These are phyloP conservation scores for Fusarium sp. DNA, from an alignment of 2,329 filamentous ascomycete genomes.

Conservation along the genomic window DNA sequence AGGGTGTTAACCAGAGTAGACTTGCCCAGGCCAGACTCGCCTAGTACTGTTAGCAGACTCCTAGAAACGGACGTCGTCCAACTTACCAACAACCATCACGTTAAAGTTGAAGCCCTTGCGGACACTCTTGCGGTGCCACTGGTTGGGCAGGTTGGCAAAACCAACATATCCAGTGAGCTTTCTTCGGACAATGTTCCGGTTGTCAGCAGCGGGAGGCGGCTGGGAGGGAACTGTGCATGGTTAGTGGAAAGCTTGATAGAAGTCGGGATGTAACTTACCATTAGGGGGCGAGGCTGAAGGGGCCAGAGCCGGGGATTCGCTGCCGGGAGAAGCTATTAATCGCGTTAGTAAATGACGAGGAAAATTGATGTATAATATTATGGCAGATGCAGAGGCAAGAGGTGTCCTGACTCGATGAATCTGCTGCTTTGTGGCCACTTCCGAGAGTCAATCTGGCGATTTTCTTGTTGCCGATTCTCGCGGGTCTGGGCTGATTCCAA, in stretches of 20 bases:
- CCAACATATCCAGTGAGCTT: slow-evolving; percentile 99
- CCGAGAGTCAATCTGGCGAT: background rate
- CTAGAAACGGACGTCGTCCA: background rate
- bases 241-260: slow-evolving; percentile 3
- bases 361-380: slow-evolving; percentile 6
- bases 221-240: slow-evolving; percentile 47
- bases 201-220: slow-evolving; percentile 66
- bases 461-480: background rate
- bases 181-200: slow-evolving; percentile 95
- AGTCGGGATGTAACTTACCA: slow-evolving; percentile 47
- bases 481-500: slow-evolving; percentile 2
- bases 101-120: slow-evolving; percentile 99
- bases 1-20: slow-evolving; percentile 99
- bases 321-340: slow-evolving; percentile 59
- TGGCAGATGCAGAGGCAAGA: slow-evolving; percentile 37
- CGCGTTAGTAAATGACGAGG: slow-evolving; percentile 50
- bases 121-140: slow-evolving; percentile 99
- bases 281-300: slow-evolving; percentile 54
- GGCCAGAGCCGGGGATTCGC: slow-evolving; percentile 57
- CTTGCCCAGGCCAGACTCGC: slow-evolving; percentile 99
- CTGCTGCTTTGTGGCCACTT: background rate
- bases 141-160: slow-evolving; percentile 98
- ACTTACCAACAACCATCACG: slow-evolving; percentile 98
- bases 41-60: slow-evolving; percentile 58
- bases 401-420: slow-evolving; percentile 51